Conservation (phyloP, 352 stramenopile genomes). For the Elongisporangium anandrum region DNA sequence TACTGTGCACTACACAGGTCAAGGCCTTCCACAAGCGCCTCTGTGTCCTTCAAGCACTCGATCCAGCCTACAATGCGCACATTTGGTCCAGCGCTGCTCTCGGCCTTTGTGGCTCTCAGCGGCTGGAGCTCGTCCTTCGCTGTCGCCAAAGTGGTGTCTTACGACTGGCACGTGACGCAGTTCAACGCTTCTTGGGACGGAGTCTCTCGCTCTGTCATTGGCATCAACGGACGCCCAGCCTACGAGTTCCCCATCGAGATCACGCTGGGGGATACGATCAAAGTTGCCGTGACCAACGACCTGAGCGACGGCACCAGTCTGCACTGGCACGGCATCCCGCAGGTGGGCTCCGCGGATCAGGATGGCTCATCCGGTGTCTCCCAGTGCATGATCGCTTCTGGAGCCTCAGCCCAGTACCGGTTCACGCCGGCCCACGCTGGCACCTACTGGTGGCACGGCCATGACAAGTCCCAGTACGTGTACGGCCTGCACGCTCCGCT, state of each 20-base stretch:
- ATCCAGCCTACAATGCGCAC: not conserved
- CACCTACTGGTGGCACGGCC: slow-evolving; percentile 36
- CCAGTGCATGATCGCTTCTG: slow-evolving; percentile 23
- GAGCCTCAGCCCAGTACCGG: slow-evolving; percentile 15
- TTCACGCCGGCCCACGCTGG: slow-evolving; percentile 24
- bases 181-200: slow-evolving; percentile 18
- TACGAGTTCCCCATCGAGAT: slow-evolving; percentile 20
- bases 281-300: slow-evolving; percentile 33
- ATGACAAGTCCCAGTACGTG: slow-evolving; percentile 23
- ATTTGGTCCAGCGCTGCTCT: slow-evolving; percentile 2
- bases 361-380: slow-evolving; percentile 29
- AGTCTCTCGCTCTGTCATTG: slow-evolving; percentile 12
- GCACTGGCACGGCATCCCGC: slow-evolving; percentile 28
- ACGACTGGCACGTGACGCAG: slow-evolving; percentile 20
- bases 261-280: slow-evolving; percentile 24
- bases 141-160: slow-evolving; percentile 16
- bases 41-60: not conserved
- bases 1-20: not conserved
- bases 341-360: slow-evolving; percentile 31
- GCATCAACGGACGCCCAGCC: slow-evolving; percentile 24
- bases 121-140: not conserved
- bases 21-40: not conserved
- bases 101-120: not conserved
- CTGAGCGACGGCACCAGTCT: slow-evolving; percentile 24
- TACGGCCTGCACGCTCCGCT: slow-evolving; percentile 29